These are phyloP conservation scores for Monosporascus sp. DNA, from an alignment of 2,329 filamentous ascomycete species.

Conservation along the genomic window DNA sequence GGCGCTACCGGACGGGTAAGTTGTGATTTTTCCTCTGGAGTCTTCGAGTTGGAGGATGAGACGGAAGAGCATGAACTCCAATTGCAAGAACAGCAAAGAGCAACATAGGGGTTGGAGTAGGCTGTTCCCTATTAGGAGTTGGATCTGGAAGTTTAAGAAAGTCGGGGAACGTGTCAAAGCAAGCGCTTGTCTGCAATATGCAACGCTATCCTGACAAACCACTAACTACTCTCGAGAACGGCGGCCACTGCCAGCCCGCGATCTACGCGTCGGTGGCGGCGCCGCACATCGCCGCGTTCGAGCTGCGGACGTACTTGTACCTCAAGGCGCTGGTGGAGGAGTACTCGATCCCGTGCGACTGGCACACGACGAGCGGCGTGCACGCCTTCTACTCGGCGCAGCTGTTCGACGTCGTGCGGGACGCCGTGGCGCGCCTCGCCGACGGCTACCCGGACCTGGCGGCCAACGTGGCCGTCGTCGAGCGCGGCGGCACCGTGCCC, in stretches of 20 bases:
- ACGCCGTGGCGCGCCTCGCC: conserved; percentile 46
- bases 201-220: conserved; percentile 1
- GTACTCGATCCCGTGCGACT: conserved; percentile 64
- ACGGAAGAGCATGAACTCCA: too few species aligned
- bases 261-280: conserved; percentile 53
- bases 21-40: conserved; percentile 9
- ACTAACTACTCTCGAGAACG: conserved; percentile 42
- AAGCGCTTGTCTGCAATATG: not conserved
- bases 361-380: conserved; percentile 56
- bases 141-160: too few species aligned
- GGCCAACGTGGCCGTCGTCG: conserved; percentile 27
- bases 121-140: not conserved
- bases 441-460: conserved; percentile 52
- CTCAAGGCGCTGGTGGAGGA: conserved; percentile 52
- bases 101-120: not conserved
- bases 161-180: too few species aligned
- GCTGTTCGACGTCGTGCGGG: conserved; percentile 47
- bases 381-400: conserved; percentile 56
- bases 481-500: conserved; percentile 4
- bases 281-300: conserved; percentile 63
- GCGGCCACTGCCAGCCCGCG: conserved; percentile 70
- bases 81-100: not conserved
- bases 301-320: conserved; percentile 61
- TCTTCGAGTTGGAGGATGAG: not conserved
- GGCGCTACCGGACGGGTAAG: conserved; percentile 76